phyloP scores from a whole-genome alignment of 768 basidiomycete genomes.

The Fomitopsis serialis region DNA sequence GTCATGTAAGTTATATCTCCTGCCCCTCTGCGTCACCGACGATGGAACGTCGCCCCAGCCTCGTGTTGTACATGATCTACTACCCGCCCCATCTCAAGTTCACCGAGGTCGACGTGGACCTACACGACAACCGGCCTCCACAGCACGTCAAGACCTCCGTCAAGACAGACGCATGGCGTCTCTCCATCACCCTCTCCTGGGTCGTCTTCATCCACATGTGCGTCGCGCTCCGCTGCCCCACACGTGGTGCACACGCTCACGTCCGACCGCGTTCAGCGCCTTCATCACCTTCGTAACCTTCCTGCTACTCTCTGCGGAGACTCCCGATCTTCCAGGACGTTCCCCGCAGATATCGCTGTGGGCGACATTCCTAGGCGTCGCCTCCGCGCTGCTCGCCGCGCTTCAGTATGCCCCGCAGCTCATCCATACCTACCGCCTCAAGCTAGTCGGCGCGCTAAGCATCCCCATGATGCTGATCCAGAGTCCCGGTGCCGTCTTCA shows the following conservation, averaged over 20 bases:
- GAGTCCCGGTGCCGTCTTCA: conserved; percentile 82
- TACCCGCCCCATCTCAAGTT: conserved; percentile 86
- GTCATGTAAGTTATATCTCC: conserved; percentile 57
- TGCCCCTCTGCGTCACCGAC: neutral
- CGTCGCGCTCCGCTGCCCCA: conserved; percentile 18
- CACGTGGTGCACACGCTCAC: neutral
- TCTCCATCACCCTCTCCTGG: conserved; percentile 74
- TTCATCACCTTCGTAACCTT: conserved; percentile 58
- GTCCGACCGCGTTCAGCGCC: conserved; percentile 30
- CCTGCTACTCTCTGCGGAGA: conserved; percentile 47
- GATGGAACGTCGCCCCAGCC: conserved; percentile 35
- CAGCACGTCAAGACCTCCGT: conserved; percentile 42
- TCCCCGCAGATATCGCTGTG: conserved; percentile 45
- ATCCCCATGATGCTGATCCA: conserved; percentile 97
- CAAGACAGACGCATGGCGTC: conserved; percentile 66
- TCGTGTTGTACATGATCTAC: conserved; percentile 88
- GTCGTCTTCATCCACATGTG: conserved; percentile 71
- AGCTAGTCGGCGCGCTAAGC: conserved; percentile 87
- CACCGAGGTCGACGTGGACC: conserved; percentile 35
- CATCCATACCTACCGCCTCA: conserved; percentile 65
- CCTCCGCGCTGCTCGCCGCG: conserved; percentile 70
- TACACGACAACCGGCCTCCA: conserved; percentile 36
- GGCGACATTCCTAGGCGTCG: conserved; percentile 85
- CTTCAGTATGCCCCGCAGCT: conserved; percentile 91
- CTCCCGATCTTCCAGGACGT: conserved; percentile 31